Base-by-base conservation (phyloP, 768 basidiomycete genomes). In the Cytidiella melzeri region DNA sequence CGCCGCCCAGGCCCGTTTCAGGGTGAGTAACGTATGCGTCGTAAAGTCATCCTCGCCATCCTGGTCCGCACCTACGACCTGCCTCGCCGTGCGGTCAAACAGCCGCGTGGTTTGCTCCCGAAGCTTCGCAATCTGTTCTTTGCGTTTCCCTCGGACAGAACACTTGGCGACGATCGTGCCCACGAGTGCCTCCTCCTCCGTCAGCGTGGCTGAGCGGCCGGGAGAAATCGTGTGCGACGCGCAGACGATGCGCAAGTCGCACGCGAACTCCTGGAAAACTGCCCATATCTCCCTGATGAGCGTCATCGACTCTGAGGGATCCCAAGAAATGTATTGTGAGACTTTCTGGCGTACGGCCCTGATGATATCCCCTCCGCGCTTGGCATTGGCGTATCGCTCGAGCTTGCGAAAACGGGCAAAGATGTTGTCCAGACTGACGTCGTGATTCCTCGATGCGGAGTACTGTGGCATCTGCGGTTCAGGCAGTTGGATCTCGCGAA, bases 161-260 rank as follows among this genome's bases (percentile, higher is more conserved):
- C 70, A 75, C 51, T 80, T 79, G 19, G 79, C 78, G 0, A 73
- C 64, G 43, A 84, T 83, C 0, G 81, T 82, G 0, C 83, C 83
- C n/a, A 81, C 60, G 4, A 81, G 62, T 0, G 73, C 79, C 61
- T 84, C 83, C 57, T 76, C 80, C 57, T 85, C 81, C 4, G 74
- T 74, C 1, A 84, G 64, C 40, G 66, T 63, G 3, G 69, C 66
- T 6, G 61, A 63, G 28, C 65, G 67, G 19, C 59, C 55, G 46
- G 68, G 66, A 2, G 73, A 75, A 0, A 81, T 63, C 2, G 72
- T 72, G 58, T 75, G 65, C 7, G 66, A 60, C 24, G 63, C 55
- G 51, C 78, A 80, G 19, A 80, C 72, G 18, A 60, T 65, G 36
- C 67, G 68, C 34, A 85, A 57, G 37, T 77, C 70, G 1, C 63